Base-by-base conservation (phyloP, 1,284 basidiomycete species). In the Rhodotorula sp. region DNA sequence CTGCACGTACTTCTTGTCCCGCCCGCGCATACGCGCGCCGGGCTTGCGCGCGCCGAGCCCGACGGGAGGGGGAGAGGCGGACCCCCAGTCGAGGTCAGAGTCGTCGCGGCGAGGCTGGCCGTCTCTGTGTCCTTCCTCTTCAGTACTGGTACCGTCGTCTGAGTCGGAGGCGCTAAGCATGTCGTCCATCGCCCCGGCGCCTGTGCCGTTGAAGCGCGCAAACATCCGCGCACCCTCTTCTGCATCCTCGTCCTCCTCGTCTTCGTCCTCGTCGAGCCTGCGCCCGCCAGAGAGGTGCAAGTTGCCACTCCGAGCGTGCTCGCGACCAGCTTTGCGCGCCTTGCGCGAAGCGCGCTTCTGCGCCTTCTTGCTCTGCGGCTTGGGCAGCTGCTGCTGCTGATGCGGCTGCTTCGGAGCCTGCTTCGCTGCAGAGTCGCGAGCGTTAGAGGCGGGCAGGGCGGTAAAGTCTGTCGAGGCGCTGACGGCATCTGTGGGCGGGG, bases 31-130 rank as follows among this genome's bases (percentile, higher is more conserved):
- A 16, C 53, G 42, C 4, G 54, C 57, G 34, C 34, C 34, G 34
- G 34, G 34, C 34, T 34, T 34, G 34, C 34, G 34, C 34, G 34
- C 34, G 21, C 58, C 58, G 27, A 48, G 58, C 12, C 58, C 58
- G 21, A 60, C 23, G 12, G 66, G 62, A 48, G 68, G 61, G 2
- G 61, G 61, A 25, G 67, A 48, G 23, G 61, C 62, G 10, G 57
- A 44, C 5, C 74, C 74, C 74, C 74, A 76, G 3, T 76, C 74
- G 45, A 76, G 63, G 58, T 76, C 74, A 21, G 72, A 74, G 52
- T 76, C 74, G 41, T 61, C 64, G 9, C 57, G 13, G 14, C 74
- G 54, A 19, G 72, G 68, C 53, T 63, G 49, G 13, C 72, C 64
- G n/a, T 68, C 70, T 8, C 48, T 48, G 46, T 68, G 67, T 12